A percentile compares a stretch with the other conserved stretches of the same genome.
These are phyloP conservation scores for Trichosanthes cucumerina DNA, from an alignment of 306 rosid species.

Conservation along the genomic window DNA sequence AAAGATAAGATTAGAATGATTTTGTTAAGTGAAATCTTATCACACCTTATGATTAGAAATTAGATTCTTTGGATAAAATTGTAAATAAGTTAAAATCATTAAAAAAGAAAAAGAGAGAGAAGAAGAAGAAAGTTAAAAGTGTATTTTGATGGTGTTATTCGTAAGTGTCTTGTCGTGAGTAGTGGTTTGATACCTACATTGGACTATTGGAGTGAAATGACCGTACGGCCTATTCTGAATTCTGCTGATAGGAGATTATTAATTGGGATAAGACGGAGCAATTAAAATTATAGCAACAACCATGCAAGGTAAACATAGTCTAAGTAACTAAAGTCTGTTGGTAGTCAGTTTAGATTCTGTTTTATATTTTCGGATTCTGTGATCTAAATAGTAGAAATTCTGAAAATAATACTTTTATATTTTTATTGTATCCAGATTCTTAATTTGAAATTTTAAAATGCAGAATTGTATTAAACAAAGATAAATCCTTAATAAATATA, in stretches of 20 bases:
- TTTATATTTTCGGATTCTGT: no score
- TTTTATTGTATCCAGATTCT: no score
- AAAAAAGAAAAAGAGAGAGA: neutral
- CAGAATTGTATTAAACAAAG: no score
- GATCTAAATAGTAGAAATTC: no score
- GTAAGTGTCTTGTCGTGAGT: neutral
- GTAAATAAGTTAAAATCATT: neutral
- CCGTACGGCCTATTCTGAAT: neutral
- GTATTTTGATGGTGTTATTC: neutral
- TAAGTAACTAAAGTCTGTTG: no score
- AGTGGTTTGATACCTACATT: neutral
- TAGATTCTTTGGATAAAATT: neutral
- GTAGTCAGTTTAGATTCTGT: no score
- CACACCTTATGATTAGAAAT: neutral
- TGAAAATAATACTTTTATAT: no score
- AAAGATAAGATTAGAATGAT: neutral
- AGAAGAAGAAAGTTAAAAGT: neutral
- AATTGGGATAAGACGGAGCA: neutral
- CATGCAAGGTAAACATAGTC: neutral
- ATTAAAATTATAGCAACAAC: neutral
- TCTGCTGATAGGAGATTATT: neutral
- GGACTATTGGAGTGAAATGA: neutral
- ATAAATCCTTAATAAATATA: no score
- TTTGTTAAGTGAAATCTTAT: neutral
- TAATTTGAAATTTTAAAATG: no score